phyloP scores from a whole-genome alignment of 2,329 filamentous ascomycete genomes.

The Pseudogymnoascus sp. region DNA sequence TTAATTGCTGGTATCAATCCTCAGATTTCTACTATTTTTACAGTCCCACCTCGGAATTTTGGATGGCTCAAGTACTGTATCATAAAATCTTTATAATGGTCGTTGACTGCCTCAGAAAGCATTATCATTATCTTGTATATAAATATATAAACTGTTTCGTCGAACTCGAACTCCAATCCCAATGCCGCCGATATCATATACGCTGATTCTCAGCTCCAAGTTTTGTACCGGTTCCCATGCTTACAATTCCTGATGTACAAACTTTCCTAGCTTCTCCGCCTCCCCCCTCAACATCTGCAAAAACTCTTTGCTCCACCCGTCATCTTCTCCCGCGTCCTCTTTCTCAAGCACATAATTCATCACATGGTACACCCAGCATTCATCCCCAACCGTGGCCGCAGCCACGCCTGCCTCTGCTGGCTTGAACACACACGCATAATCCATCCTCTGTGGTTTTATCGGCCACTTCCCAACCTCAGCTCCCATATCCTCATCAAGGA shows the following conservation, averaged over 20 bases:
- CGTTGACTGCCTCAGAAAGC: neutral
- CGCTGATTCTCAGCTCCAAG: neutral
- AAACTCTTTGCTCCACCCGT: conserved; percentile 6
- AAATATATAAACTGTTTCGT: neutral
- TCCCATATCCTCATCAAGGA: conserved; percentile 59
- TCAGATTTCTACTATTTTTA: too few species aligned
- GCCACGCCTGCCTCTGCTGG: neutral
- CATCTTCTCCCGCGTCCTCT: neutral
- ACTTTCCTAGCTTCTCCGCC: neutral
- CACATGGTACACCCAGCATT: conserved; percentile 53
- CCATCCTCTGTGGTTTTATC: conserved; percentile 24
- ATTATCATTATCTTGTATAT: conserved; percentile 8
- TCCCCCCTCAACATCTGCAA: conserved; percentile 9
- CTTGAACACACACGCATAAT: conserved; percentile 23
- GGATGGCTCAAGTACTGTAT: neutral
- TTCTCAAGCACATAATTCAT: conserved; percentile 16
- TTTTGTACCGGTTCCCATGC: neutral
- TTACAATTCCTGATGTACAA: conserved; percentile 10
- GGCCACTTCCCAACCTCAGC: conserved; percentile 53
- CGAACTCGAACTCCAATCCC: neutral
- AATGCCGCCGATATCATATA: neutral
- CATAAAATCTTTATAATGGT: neutral
- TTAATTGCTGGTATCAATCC: too few species aligned
- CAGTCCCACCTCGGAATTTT: too few species aligned
- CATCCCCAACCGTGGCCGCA: conserved; percentile 35